phyloP scores from a whole-genome alignment of 2,329 filamentous ascomycete genomes.

The Alternaria ethzedia region DNA sequence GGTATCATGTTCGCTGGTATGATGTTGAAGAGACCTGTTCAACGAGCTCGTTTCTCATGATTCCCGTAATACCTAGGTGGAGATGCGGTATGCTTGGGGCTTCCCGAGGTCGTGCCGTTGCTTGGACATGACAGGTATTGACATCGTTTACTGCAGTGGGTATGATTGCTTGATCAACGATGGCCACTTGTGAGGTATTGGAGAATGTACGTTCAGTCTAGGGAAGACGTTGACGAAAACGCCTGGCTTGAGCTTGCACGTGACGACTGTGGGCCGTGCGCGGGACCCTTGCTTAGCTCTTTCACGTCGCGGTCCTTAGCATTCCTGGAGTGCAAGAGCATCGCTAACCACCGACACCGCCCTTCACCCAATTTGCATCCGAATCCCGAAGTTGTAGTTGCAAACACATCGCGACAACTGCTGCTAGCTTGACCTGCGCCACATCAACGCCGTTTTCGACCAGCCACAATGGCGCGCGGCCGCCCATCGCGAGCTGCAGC shows the following conservation, averaged over 20 bases:
- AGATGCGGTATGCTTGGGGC: not conserved
- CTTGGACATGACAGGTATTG: not conserved
- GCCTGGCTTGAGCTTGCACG: constrained; percentile 1
- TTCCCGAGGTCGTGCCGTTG: not conserved
- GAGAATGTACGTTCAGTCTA: not conserved
- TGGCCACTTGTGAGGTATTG: not conserved
- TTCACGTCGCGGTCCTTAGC: constrained; percentile 22
- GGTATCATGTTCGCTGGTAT: not conserved
- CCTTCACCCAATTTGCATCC: not conserved
- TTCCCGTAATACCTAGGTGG: not conserved
- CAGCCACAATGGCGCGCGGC: constrained; percentile 43
- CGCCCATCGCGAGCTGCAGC: constrained; percentile 48
- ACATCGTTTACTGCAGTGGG: not conserved
- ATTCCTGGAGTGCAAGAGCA: constrained; percentile 9
- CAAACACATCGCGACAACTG: not conserved
- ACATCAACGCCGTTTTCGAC: not conserved
- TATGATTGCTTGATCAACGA: not conserved
- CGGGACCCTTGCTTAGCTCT: constrained; percentile 19
- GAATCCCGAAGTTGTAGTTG: not conserved
- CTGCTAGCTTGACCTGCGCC: not conserved
- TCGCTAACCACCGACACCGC: constrained; percentile 2
- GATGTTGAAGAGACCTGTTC: not conserved
- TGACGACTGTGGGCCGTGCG: constrained; percentile 11
- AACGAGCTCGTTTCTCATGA: not conserved
- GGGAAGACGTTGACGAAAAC: not conserved